Conservation (phyloP, 2,329 filamentous ascomycete genomes). For the Trichophyton schoenleinii region DNA sequence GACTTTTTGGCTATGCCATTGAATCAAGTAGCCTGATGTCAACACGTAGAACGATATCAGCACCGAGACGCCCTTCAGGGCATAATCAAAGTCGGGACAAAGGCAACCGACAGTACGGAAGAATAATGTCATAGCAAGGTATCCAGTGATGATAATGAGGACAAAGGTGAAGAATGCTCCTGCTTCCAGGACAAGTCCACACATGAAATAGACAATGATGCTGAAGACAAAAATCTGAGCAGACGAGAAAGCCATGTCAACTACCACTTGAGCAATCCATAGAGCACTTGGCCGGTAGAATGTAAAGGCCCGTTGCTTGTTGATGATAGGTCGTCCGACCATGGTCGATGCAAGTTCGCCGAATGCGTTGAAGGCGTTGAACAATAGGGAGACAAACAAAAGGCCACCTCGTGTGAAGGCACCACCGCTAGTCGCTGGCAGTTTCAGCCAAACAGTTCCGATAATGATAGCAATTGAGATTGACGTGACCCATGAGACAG, state of each 20-base stretch:
- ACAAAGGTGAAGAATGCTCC: conserved; percentile 78
- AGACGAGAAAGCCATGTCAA: conserved; percentile 74
- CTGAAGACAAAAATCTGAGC: conserved; percentile 66
- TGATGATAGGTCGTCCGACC: conserved; percentile 78
- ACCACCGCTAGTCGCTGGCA: conserved; percentile 49
- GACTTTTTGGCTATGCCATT: conserved; percentile 39
- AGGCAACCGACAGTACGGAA: conserved; percentile 68
- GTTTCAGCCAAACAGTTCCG: conserved; percentile 67
- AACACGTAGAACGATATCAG: conserved; percentile 55
- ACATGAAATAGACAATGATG: conserved; percentile 73
- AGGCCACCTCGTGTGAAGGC: conserved; percentile 71
- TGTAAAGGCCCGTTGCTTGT: conserved; percentile 77
- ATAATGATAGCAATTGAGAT: conserved; percentile 65
- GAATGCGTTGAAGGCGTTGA: conserved; percentile 72
- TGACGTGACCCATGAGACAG: conserved; percentile 56
- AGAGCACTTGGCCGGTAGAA: conserved; percentile 79
- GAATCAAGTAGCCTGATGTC: conserved; percentile 35
- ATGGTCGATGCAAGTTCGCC: conserved; percentile 75
- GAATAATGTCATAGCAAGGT: conserved; percentile 75
- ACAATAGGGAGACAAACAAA: conserved; percentile 74
- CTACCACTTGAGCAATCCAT: conserved; percentile 64
- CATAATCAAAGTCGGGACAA: conserved; percentile 72
- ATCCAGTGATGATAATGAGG: conserved; percentile 61
- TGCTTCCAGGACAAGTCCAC: conserved; percentile 60
- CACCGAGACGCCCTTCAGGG: conserved; percentile 68